Evolutionary conservation across 2,329 filamentous ascomycete genomes (phyloP), one percentile per base, ranked within the genome.

Genomic region (Colletotrichum chrysophilum): DNA sequence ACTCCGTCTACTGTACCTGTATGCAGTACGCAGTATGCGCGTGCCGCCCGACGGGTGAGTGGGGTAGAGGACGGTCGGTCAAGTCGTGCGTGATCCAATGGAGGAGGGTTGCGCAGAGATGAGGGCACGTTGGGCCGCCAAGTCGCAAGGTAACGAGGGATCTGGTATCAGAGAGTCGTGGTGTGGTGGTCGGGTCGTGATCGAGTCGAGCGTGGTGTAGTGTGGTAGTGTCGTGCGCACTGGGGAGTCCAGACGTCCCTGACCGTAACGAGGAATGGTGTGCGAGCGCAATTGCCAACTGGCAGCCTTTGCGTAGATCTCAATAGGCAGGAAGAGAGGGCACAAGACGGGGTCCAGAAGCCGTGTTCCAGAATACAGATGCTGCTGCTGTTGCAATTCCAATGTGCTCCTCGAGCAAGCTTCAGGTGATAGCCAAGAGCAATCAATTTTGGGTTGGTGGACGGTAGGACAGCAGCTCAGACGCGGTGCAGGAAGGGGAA

Each of bases 11-110:
- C 43, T 52, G 43, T 52, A 52, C 43, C 43, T 52, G 43, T 52
- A n/a, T 52, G 43, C 43, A 24, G 43, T 52, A 48, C 18, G 43
- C 43, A 52, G n/a, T 52, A 52, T 52, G 70, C 72, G 64, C 38
- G 43, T 66, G 65, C 64, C 74, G 70, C 74, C 74, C 70, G 70
- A 73, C 48, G 48, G 62, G 28, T 28, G 65, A 74, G 74, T 76
- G 74, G 74, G 64, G 70, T 74, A 74, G 43, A 52, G 52, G 55
- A 66, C 70, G 64, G 65, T 74, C 74, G 65, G 65, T 76, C 64
- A 76, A 43, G 66, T 64, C 55, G 70, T 36, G 65, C 61, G 64
- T 65, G 70, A 62, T 52, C 74, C 74, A 76, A 74, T 69, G 13
- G 70, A 32, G 13, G 70, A 32, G 16, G 62, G 30, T 52, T 26